Conservation (phyloP, 805 yeast species). For the Kazachstania taianensis region DNA sequence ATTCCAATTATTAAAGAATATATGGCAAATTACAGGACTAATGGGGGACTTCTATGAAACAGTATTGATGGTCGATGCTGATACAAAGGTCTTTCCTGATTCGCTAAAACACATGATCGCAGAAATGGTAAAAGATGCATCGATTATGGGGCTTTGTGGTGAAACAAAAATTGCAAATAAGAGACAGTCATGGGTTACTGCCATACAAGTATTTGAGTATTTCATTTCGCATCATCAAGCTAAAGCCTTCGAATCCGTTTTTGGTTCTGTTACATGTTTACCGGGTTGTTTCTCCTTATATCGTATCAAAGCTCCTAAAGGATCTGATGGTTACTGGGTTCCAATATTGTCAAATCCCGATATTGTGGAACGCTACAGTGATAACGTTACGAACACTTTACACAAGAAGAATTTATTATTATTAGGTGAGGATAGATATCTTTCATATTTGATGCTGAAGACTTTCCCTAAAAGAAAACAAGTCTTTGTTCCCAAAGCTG, state of each 20-base stretch:
- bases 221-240: slow-evolving; percentile 91
- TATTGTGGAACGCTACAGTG: slow-evolving; percentile 84
- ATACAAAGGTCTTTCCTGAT: slow-evolving; percentile 80
- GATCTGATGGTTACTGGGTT: slow-evolving; percentile 74
- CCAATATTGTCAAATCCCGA: slow-evolving; percentile 90
- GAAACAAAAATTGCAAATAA: slow-evolving; percentile 89
- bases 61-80: slow-evolving; percentile 90
- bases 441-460: slow-evolving; percentile 75
- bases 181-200: slow-evolving; percentile 76
- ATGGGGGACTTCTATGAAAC: slow-evolving; percentile 77
- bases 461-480: slow-evolving; percentile 87
- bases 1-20: slow-evolving; percentile 59
- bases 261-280: slow-evolving; percentile 88
- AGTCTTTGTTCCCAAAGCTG: slow-evolving; percentile 81
- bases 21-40: slow-evolving; percentile 77
- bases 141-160: slow-evolving; percentile 88
- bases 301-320: slow-evolving; percentile 84
- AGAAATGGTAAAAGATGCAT: slow-evolving; percentile 78
- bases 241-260: slow-evolving; percentile 86
- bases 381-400: slow-evolving; percentile 70
- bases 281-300: slow-evolving; percentile 95
- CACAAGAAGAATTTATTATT: slow-evolving; percentile 79
- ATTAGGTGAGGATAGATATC: slow-evolving; percentile 83
- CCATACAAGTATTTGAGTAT: slow-evolving; percentile 88
- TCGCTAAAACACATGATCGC: slow-evolving; percentile 84